Conservation (phyloP, 768 basidiomycete genomes). For the Rossbeevera mucosa region DNA sequence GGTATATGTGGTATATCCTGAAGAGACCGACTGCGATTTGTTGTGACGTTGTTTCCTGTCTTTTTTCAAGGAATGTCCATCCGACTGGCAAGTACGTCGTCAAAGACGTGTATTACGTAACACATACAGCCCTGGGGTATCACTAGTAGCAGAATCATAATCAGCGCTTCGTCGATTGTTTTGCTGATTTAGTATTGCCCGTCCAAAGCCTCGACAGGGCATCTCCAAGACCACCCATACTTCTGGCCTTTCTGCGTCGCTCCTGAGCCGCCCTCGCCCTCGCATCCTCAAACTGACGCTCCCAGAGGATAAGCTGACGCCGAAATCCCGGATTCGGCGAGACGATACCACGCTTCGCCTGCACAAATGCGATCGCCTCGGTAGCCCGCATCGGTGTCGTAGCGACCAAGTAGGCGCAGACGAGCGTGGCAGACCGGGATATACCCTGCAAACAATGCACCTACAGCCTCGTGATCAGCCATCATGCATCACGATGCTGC, state of each 20-base stretch:
- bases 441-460: conserved; percentile 77
- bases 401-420: conserved; percentile 66
- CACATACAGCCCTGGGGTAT: neutral
- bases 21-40: conserved; percentile 12
- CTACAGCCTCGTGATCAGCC: conserved; percentile 31
- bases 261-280: conserved; percentile 19
- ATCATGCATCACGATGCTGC: neutral
- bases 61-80: conserved; percentile 27
- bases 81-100: conserved; percentile 5
- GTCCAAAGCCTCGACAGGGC: conserved; percentile 18
- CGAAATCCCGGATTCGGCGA: conserved; percentile 67
- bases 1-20: conserved; percentile 10
- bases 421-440: conserved; percentile 69
- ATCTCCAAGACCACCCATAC: conserved; percentile 1
- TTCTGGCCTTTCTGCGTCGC: conserved; percentile 9
- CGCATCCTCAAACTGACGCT: conserved; percentile 24
- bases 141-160: neutral
- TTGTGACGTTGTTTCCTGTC: neutral
- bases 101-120: conserved; percentile 17
- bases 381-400: conserved; percentile 45
- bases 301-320: conserved; percentile 46
- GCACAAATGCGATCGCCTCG: conserved; percentile 54
- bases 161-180: neutral
- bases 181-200: conserved; percentile 1
- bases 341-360: conserved; percentile 54